Conservation (phyloP, 78 protist species). For the Isochrysis galbana region DNA sequence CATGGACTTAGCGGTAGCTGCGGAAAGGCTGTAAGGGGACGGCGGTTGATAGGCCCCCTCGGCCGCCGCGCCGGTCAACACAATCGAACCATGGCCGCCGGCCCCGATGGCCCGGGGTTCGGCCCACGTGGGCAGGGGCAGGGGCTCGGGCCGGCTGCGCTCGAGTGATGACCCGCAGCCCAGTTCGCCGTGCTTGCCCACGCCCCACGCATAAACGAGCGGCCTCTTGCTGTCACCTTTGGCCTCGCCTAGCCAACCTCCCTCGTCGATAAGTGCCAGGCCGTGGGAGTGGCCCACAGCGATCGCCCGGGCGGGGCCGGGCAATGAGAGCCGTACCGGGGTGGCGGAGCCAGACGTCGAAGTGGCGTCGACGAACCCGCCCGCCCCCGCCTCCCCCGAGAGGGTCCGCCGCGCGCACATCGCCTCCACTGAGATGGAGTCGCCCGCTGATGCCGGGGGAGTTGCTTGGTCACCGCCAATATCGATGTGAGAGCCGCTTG, state of each 20-base stretch:
- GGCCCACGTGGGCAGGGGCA: not conserved
- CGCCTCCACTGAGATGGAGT: not conserved
- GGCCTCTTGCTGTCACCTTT: too few relatives aligned
- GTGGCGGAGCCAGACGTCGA: not conserved
- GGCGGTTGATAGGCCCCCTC: not conserved
- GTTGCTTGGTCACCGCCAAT: not conserved
- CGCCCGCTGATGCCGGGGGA: not conserved
- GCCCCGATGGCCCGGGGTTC: not conserved
- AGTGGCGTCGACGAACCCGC: not conserved
- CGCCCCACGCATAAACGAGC: not conserved
- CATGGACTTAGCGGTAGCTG: not conserved
- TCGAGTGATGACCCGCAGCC: not conserved
- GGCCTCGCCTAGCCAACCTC: too few relatives aligned
- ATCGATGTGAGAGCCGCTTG: too few relatives aligned
- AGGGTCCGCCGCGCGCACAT: too few relatives aligned
- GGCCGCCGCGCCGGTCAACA: not conserved
- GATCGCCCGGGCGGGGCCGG: not conserved
- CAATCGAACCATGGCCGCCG: not conserved
- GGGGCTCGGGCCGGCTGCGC: not conserved
- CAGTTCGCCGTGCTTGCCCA: not conserved
- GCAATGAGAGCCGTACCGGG: not conserved
- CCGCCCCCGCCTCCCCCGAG: too few relatives aligned
- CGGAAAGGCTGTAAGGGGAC: not conserved
- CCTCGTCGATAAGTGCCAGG: not conserved
- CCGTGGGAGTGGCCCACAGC: not conserved